A percentile compares a stretch with the other conserved stretches of the same genome.
phyloP scores from a whole-genome alignment of 768 basidiomycete species.

The Heimioporus sp. region DNA sequence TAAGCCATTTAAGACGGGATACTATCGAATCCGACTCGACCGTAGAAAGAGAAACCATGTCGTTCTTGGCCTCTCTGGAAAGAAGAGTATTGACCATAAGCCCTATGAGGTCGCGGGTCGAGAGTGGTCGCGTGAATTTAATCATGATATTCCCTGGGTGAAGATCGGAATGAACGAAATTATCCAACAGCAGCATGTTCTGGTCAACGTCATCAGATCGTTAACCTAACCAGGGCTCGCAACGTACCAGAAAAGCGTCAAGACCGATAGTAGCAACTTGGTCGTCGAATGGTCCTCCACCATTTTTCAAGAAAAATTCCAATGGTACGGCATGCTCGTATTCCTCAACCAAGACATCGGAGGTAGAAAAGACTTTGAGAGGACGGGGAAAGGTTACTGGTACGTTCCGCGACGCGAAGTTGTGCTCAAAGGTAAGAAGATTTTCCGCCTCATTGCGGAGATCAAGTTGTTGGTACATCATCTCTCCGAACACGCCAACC shows the following conservation, averaged over 20 bases:
- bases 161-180: slow-evolving; percentile 92
- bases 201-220: slow-evolving; percentile 29
- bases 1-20: slow-evolving; percentile 60
- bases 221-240: not conserved
- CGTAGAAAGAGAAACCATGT: slow-evolving; percentile 24
- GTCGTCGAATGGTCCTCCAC: slow-evolving; percentile 89
- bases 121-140: slow-evolving; percentile 88
- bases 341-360: slow-evolving; percentile 87
- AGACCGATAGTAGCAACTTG: slow-evolving; percentile 89
- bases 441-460: slow-evolving; percentile 89
- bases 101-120: slow-evolving; percentile 60
- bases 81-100: slow-evolving; percentile 59
- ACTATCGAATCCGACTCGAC: slow-evolving; percentile 63
- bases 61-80: slow-evolving; percentile 31
- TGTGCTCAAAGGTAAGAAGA: slow-evolving; percentile 76
- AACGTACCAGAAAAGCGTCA: slow-evolving; percentile 87
- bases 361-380: slow-evolving; percentile 74
- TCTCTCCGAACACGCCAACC: slow-evolving; percentile 88
- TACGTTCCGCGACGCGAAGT: slow-evolving; percentile 77
- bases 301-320: slow-evolving; percentile 82
- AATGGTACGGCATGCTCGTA: slow-evolving; percentile 90
- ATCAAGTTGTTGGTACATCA: slow-evolving; percentile 97
- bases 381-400: slow-evolving; percentile 91
- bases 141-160: slow-evolving; percentile 97
- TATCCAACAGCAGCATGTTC: slow-evolving; percentile 98